Conservation (phyloP, 192 early-diverging fungal genomes). For the Mortierella alpina region DNA sequence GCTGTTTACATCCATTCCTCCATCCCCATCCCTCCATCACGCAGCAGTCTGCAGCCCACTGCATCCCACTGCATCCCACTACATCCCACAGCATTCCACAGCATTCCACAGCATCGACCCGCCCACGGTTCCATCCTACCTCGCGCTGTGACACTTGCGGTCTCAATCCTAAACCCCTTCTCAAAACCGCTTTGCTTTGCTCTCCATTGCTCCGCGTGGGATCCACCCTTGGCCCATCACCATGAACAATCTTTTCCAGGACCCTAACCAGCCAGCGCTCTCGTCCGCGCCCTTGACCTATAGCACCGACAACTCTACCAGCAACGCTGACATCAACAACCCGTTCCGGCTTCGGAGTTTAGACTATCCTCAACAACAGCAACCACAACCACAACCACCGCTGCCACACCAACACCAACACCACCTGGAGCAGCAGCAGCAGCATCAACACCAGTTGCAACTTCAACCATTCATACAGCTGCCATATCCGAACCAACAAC, state of each 20-base stretch:
- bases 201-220: background rate
- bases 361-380: slow-evolving; percentile 21
- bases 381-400: slow-evolving; percentile 12
- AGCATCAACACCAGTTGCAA: background rate
- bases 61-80: no score
- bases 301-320: slow-evolving; percentile 7
- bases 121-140: no score
- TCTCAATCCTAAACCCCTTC: no score
- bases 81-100: no score
- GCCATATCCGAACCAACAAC: background rate
- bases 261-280: slow-evolving; percentile 5
- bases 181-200: no score
- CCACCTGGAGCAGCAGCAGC: background rate
- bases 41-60: no score
- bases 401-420: slow-evolving; percentile 10
- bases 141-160: no score
- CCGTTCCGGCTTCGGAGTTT: background rate
- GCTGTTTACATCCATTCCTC: no score
- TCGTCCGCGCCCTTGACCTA: background rate
- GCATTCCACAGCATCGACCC: no score
- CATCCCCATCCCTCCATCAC: no score
- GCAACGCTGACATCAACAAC: slow-evolving; percentile 5
- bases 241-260: slow-evolving; percentile 29
- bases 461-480: background rate
- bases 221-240: background rate